Conservation (phyloP, 306 rosid genomes). For the Astragalus membranaceus region DNA sequence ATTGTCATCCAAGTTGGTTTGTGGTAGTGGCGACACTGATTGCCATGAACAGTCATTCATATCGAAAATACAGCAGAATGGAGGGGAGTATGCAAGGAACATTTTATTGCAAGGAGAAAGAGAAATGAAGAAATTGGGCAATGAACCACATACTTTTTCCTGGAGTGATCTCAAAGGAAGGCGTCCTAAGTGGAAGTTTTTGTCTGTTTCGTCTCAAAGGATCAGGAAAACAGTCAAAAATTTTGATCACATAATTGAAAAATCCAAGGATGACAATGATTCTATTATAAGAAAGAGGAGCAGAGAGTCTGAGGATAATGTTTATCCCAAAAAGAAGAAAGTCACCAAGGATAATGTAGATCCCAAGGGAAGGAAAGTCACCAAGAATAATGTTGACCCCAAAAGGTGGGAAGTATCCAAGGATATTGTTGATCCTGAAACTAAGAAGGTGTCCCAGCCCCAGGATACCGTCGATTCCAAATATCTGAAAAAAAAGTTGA, state of each 20-base stretch:
- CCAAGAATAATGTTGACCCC: not conserved
- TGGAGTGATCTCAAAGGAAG: constrained; percentile 58
- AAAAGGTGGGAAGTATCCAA: not conserved
- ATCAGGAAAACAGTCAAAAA: constrained; percentile 46
- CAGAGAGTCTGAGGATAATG: constrained; percentile 24
- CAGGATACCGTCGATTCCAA: not conserved
- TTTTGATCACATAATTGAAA: constrained; percentile 16
- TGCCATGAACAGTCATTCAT: constrained; percentile 30
- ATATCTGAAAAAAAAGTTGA: constrained; percentile 9
- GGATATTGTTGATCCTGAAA: constrained; percentile 3
- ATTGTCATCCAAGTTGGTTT: constrained; percentile 37
- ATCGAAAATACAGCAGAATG: constrained; percentile 41
- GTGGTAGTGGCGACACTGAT: constrained; percentile 17
- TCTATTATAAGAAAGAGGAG: constrained; percentile 36
- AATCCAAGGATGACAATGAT: constrained; percentile 28
- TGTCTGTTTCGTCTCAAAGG: constrained; percentile 45
- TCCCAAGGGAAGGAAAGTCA: not conserved
- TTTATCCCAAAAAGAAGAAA: constrained; percentile 9
- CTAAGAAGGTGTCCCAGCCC: not conserved
- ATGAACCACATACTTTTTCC: constrained; percentile 28
- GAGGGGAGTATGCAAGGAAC: constrained; percentile 37
- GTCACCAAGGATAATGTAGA: not conserved
- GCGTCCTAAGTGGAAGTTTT: constrained; percentile 46
- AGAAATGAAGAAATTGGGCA: constrained; percentile 24
- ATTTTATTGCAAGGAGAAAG: constrained; percentile 41